Evolutionary conservation across 2,329 filamentous ascomycete species (phyloP).

Genomic region (Aureobasidium sp.): DNA sequence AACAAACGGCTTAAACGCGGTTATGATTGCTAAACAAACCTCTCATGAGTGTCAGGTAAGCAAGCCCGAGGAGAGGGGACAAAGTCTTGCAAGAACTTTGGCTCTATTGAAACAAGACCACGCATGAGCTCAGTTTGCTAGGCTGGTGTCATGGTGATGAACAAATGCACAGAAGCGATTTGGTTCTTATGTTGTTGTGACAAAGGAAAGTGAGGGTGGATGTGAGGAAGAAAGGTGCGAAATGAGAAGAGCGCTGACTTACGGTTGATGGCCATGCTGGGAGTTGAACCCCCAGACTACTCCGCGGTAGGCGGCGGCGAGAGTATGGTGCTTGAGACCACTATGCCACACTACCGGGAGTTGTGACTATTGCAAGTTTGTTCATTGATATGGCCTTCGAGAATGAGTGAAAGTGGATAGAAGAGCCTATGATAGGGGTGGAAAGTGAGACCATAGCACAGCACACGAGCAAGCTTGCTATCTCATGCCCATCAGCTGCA

Average conservation of each 20-base stretch:
- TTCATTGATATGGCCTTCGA: background rate
- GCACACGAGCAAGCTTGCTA: background rate
- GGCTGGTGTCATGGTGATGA: background rate
- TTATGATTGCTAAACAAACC: background rate
- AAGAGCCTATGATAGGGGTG: background rate
- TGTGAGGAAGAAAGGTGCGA: background rate
- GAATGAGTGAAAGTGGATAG: background rate
- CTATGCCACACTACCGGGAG: background rate
- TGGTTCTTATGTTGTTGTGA: background rate
- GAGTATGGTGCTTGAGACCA: background rate
- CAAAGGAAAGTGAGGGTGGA: background rate
- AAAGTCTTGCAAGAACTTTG: background rate
- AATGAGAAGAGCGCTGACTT: no score
- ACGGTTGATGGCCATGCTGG: background rate
- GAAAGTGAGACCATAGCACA: background rate
- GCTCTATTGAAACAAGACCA: background rate
- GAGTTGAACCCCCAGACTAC: background rate
- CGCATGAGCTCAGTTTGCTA: background rate
- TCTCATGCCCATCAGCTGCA: background rate
- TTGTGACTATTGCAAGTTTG: background rate
- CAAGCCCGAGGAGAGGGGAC: background rate
- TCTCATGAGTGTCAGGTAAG: background rate
- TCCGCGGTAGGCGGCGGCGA: background rate
- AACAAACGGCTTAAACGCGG: background rate
- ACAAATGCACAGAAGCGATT: background rate